These are phyloP conservation scores for Phytophthora boehmeriae DNA, from an alignment of 352 stramenopile genomes.

Conservation along the genomic window DNA sequence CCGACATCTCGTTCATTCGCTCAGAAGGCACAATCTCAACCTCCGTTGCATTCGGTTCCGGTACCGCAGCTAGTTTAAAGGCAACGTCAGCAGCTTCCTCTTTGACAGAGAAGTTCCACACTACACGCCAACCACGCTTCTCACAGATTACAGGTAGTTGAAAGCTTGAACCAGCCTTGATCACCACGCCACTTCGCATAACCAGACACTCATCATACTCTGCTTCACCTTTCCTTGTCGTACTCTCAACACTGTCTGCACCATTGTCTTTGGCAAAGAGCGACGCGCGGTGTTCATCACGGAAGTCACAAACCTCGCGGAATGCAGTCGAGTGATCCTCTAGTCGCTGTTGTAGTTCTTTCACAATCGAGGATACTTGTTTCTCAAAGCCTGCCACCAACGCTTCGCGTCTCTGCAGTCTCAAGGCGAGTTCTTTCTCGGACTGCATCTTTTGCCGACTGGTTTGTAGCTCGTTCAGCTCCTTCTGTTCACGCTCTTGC, in stretches of 20 bases:
- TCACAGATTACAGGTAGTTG: constrained; percentile 76
- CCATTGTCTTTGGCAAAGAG: constrained; percentile 6
- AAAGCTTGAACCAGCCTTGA: constrained; percentile 79
- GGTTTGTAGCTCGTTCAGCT: constrained; percentile 41
- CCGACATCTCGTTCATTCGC: constrained; percentile 61
- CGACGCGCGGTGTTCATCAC: constrained; percentile 33
- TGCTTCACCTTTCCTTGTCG: neutral
- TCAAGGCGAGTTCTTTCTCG: constrained; percentile 41
- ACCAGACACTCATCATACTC: constrained; percentile 74
- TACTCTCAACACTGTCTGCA: neutral
- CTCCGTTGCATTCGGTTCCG: constrained; percentile 11
- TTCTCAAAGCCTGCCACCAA: constrained; percentile 50
- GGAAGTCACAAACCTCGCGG: constrained; percentile 63
- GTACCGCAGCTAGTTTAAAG: constrained; percentile 47
- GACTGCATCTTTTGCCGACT: constrained; percentile 42
- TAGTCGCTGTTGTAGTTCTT: constrained; percentile 54
- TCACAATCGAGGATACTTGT: constrained; percentile 40
- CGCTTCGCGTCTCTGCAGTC: constrained; percentile 44
- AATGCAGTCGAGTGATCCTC: constrained; percentile 68
- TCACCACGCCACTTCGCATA: constrained; percentile 77
- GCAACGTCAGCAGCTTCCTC: constrained; percentile 69
- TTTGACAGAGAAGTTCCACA: constrained; percentile 82
- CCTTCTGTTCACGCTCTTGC: constrained; percentile 29
- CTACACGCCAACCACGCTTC: constrained; percentile 59
- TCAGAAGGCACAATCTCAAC: constrained; percentile 47